Conservation (phyloP, 768 basidiomycete species). For the Dentipellis sp. region DNA sequence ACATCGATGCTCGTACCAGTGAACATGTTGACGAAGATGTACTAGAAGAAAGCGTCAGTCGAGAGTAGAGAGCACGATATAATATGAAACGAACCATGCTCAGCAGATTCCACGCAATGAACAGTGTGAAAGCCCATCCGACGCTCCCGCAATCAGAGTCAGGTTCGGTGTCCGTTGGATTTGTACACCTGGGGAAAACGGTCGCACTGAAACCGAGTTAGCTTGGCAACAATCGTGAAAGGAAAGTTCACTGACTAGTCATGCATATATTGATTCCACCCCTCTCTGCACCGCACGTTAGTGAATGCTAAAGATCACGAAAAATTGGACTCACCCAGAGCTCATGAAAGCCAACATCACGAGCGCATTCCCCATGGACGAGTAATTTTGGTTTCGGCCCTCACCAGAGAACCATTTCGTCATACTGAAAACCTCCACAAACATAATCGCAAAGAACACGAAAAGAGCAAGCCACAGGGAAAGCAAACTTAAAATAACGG, state of each 20-base stretch:
- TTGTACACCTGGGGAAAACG: conserved; percentile 75
- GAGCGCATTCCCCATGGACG: conserved; percentile 66
- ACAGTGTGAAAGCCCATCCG: conserved; percentile 76
- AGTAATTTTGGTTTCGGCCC: conserved; percentile 66
- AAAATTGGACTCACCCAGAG: conserved; percentile 56
- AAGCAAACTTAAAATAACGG: conserved; percentile 77
- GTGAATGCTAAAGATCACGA: background rate
- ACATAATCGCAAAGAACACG: conserved; percentile 84
- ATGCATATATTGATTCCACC: conserved; percentile 98
- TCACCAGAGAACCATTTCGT: conserved; percentile 78
- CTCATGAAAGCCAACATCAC: conserved; percentile 92
- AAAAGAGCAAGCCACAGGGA: conserved; percentile 86
- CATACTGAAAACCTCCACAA: conserved; percentile 83
- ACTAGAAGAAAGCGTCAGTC: conserved; percentile 34
- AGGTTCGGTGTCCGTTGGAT: conserved; percentile 30
- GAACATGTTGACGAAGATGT: conserved; percentile 94
- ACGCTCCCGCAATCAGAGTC: conserved; percentile 85
- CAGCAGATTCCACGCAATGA: conserved; percentile 91
- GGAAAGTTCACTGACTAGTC: conserved; percentile 59
- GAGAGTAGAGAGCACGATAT: no score
- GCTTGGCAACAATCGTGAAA: background rate
- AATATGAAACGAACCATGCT: conserved; percentile 59
- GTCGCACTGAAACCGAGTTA: conserved; percentile 42
- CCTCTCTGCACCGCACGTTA: conserved; percentile 48
- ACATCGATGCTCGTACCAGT: conserved; percentile 44